Base-by-base conservation (phyloP, 345 rosid genomes). In the Brassica nigra region DNA sequence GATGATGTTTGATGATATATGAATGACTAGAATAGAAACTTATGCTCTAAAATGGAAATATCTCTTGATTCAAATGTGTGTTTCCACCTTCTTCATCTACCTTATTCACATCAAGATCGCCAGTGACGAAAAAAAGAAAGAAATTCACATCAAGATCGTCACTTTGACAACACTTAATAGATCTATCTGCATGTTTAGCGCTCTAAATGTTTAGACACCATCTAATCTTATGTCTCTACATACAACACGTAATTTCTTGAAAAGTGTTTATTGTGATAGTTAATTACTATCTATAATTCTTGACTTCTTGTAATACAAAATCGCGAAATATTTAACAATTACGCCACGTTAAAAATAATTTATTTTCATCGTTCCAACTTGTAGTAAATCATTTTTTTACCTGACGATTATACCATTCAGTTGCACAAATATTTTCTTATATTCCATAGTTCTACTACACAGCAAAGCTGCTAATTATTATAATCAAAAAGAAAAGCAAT, bases 21-120 rank as follows among this genome's bases (percentile, higher is more conserved):
- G 67, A 69, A 39, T 75, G 54, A 70, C 83, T 80, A 62, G 70
- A 52, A 75, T 75, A 76, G 79, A 80, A 80, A 68, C 49, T 42
- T 10, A 36, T 80, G 71, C 66, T 74, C 59, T 62, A 12, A 29
- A 49, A 37, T 63, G 75, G 75, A 69, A 80, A 69, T 63, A 80
- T 75, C 83, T 62, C 52, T 64, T 20, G 31, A 76, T 75, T 79
- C 62, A 75, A 70, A 80, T 76, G 76, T 63, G 11, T 63, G 11
- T 75, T 75, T 55, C 37, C 49, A 68, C 52, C 59, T 61, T 78
- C 72, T 55, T 30, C 39, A 6, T 73, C 44, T 73, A 72, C 59
- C 75, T 62, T 52, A 62, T 62, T 49, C 66, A 73, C 75, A 16
- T 77, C 69, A 52, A 30, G 33, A 30, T 30, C 3, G 5, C 27